Base-by-base conservation (phyloP, 2,329 filamentous ascomycete genomes). In the Ophiostoma piceae region DNA sequence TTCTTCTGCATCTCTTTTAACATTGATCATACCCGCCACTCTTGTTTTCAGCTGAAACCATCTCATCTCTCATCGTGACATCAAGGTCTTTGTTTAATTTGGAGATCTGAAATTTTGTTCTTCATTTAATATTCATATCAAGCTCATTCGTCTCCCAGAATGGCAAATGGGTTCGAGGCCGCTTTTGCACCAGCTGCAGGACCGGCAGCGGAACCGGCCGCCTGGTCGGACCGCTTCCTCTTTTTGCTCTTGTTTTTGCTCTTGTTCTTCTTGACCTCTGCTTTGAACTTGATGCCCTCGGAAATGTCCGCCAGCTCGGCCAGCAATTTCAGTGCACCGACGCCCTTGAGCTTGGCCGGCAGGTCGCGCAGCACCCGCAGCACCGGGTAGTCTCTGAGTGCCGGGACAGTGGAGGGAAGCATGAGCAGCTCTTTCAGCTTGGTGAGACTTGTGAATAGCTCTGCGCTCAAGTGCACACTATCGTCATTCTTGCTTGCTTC, bases 301-400 rank as follows among this genome's bases (percentile, higher is more conserved):
- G 71, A 19, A 7, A 72, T 54, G 0, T 39, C 66, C 5, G 71
- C 66, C 29, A 73, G 39, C 9, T 71, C 66, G 2, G 67, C 57
- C 57, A 74, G 54, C 26, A 71, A 6, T 1, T 39, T 26, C 1
- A 74, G 60, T 2, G 69, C 71, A 0, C 69, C 70, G 5, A 70
- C 51, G 1, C 62, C 37, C 29, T 66, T 69, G 12, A 74, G 70
- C 41, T 67, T 41, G 3, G 62, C 66, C n/a, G 73, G 73, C 22
- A 74, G 57, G 6, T 57, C 6, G 11, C 43, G 71, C 9, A 74
- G 64, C 1, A 41, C 64, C 12, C 62, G 67, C 16, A 74, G 51
- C 14, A 69, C 69, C 2, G 73, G 73, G 39, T 72, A 74, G n/a
- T 67, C 68, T 2, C 57, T 67, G 2, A 74, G 51, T 1, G 71